Base-by-base conservation (phyloP, 345 rosid species). In the Turnera subulata region DNA sequence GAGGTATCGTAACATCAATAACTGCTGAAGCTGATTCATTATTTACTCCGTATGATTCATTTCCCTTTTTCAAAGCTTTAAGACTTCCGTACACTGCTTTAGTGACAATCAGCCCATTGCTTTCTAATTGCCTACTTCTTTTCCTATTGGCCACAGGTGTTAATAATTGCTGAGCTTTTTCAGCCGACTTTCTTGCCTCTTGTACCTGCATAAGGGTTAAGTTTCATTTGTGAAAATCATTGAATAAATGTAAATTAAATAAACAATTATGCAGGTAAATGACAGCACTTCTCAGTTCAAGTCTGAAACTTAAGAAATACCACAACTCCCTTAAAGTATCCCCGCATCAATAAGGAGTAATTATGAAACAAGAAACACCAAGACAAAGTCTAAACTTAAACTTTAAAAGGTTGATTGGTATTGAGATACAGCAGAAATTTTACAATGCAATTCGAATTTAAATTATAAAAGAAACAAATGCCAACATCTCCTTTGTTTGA, bases 81-180 rank as follows among this genome's bases (percentile, higher is more conserved):
- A 60, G 61, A 62, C 75, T 80, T 66, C 95, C 97, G 69, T 90
- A 88, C 53, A 81, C 47, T 15, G 95, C 97, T 58, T 73, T 82
- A 6, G 80, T 82, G 66, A 94, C 81, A 65, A 94, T 71, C 19
- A 94, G 81, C 50, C 97, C 97, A 44, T 77, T 73, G 55, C 59
- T 63, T 81, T 88, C 93, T 29, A 61, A 65, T 69, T 94, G 97
- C 63, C 75, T 72, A 62, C 69, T 84, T 71, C 57, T 79, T 83
- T 94, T 94, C 68, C 97, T 81, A 17, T 77, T 81, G 46, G 96
- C 86, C 62, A 94, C 96, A 64, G 55, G 80, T 71, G 84, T 81
- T 65, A 90, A 74, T 61, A 90, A 74, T 60, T 73, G 84, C 70
- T 90, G 93, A 40, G 93, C 89, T 66, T 82, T 94, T 80, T 80